phyloP scores from a whole-genome alignment of 2,329 filamentous ascomycete species.

The Diplodia corticola region DNA sequence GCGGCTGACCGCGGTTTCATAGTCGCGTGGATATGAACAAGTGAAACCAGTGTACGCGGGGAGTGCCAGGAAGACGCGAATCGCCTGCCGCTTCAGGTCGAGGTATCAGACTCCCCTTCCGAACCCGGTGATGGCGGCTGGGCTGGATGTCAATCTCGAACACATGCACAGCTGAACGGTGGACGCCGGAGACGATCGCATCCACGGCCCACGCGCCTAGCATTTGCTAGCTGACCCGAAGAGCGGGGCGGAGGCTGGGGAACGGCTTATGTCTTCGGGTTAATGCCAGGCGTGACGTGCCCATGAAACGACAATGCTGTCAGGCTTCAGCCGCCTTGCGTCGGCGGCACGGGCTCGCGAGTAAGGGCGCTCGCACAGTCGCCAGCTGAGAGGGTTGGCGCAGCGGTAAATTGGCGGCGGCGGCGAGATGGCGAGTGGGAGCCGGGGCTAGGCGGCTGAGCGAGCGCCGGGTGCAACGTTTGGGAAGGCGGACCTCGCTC shows the following conservation, averaged over 20 bases:
- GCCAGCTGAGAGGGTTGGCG: background rate
- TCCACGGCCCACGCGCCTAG: conserved; percentile 1
- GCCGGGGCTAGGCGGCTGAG: background rate
- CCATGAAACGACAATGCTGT: conserved; percentile 1
- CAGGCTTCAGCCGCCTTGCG: background rate
- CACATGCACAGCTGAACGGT: background rate
- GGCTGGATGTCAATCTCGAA: background rate
- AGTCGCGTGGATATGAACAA: background rate
- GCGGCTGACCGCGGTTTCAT: background rate
- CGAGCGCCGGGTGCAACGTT: background rate
- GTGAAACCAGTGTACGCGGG: conserved; percentile 1
- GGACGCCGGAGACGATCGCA: background rate
- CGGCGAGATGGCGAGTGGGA: background rate
- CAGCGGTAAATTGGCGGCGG: background rate
- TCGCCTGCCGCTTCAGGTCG: background rate
- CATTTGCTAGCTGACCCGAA: background rate
- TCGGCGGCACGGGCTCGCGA: conserved; percentile 10
- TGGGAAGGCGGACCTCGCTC: background rate
- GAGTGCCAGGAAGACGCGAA: background rate
- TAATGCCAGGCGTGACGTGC: background rate
- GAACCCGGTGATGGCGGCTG: background rate
- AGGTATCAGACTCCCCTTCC: background rate
- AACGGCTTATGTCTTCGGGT: background rate
- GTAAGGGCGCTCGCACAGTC: background rate
- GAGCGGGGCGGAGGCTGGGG: conserved; percentile 12